Conservation (phyloP, 768 basidiomycete species). For the Boletus pseudo-olivaceus region DNA sequence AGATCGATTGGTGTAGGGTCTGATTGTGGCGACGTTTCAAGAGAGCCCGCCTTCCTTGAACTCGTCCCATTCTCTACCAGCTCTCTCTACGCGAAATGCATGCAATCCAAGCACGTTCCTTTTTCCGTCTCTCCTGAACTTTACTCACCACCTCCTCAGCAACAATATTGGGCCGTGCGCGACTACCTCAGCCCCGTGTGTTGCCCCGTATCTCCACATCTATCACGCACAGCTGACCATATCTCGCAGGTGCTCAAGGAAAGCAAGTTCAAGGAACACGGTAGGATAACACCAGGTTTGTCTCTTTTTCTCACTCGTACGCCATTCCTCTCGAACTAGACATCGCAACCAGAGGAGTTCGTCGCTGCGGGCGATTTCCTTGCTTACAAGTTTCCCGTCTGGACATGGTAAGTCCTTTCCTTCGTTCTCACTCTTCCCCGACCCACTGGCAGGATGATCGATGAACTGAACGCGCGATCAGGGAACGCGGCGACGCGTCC, state of each 20-base stretch:
- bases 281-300: slow-evolving; percentile 89
- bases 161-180: slow-evolving; percentile 90
- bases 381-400: slow-evolving; percentile 96
- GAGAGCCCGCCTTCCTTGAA: slow-evolving; percentile 14
- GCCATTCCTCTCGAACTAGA: slow-evolving; percentile 5
- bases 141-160: slow-evolving; percentile 41
- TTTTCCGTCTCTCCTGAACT: not conserved
- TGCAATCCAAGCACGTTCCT: slow-evolving; percentile 41
- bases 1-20: slow-evolving; percentile 33
- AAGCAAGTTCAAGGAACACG: slow-evolving; percentile 99
- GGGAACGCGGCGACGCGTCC: slow-evolving; percentile 89
- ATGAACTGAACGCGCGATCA: slow-evolving; percentile 31
- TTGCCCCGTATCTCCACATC: slow-evolving; percentile 18
- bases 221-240: slow-evolving; percentile 25
- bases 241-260: slow-evolving; percentile 81
- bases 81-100: slow-evolving; percentile 35
- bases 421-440: not conserved
- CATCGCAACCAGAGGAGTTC: slow-evolving; percentile 74
- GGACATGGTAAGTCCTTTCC: slow-evolving; percentile 73
- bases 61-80: slow-evolving; percentile 10
- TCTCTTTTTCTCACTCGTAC: slow-evolving; percentile 4
- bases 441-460: not conserved
- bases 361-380: slow-evolving; percentile 97
- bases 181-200: slow-evolving; percentile 90
- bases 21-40: slow-evolving; percentile 27